phyloP scores from a whole-genome alignment of 2,329 filamentous ascomycete genomes.

The Aspergillus arachidicola region DNA sequence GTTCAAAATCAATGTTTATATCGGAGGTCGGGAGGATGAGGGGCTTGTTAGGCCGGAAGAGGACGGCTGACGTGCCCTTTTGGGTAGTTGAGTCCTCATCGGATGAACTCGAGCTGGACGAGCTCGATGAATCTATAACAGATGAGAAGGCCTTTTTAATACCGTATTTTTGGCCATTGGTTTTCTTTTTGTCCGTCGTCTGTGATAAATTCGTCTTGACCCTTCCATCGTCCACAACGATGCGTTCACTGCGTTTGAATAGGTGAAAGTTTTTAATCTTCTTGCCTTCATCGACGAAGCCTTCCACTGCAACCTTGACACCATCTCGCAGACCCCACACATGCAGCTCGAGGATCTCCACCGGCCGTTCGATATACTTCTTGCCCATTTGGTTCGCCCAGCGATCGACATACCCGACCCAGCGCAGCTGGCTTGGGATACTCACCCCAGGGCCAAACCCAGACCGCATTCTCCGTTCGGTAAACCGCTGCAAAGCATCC shows the following conservation, averaged over 20 bases:
- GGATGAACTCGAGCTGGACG: constrained; percentile 9
- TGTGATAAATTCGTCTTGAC: constrained; percentile 47
- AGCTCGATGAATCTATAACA: constrained; percentile 8
- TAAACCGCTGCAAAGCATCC: constrained; percentile 70
- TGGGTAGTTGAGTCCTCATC: constrained; percentile 37
- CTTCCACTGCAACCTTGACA: constrained; percentile 83
- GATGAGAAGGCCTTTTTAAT: constrained; percentile 11
- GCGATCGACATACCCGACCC: constrained; percentile 83
- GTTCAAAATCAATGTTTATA: constrained; percentile 86
- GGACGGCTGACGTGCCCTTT: constrained; percentile 69
- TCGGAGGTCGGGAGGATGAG: constrained; percentile 79
- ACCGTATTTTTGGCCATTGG: neutral
- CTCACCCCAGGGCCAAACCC: constrained; percentile 87
- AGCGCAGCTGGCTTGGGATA: constrained; percentile 89
- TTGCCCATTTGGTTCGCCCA: constrained; percentile 75
- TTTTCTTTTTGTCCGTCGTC: constrained; percentile 41
- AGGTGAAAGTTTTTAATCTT: constrained; percentile 81
- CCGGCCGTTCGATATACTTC: constrained; percentile 75
- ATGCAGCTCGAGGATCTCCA: constrained; percentile 87
- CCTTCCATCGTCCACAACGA: constrained; percentile 53
- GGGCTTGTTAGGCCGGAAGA: constrained; percentile 71
- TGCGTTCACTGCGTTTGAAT: constrained; percentile 71
- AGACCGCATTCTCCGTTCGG: constrained; percentile 82
- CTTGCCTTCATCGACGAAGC: constrained; percentile 85
- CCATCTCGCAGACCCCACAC: constrained; percentile 86